Base-by-base conservation (phyloP, 2,329 filamentous ascomycete genomes). In the Penicillium sp. region DNA sequence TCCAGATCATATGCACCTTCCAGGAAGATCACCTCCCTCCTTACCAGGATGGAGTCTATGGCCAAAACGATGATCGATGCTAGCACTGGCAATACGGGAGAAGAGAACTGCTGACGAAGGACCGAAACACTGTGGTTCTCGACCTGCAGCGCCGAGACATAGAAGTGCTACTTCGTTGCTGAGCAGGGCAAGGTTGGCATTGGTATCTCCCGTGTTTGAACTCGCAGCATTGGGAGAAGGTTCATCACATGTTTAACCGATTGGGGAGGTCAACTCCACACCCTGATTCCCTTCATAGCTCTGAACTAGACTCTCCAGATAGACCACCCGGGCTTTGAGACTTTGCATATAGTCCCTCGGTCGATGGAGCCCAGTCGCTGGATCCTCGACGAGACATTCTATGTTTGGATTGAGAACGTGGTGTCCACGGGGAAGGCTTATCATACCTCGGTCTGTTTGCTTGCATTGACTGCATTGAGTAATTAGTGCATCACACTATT, bases 81-180 rank as follows among this genome's bases (percentile, higher is more conserved):
- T 61, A 10, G 53, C 55, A 4, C 56, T 54, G 3, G 50, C 42
- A 19, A 61, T 59, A 21, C 53, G 53, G 16, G 53, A 57, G 43
- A 59, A 76, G 69, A 1, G 68, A 9, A 76, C 59, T 2, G 71
- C 69, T 1, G 72, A 76, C 0, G 74, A 76, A 3, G 72, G 63
- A 0, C 74, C 73, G 42, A 77, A 73, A 57, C 75, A 76, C 23
- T 74, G 73, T 13, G 73, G 72, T 64, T 75, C 72, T 1, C 68
- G 60, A 1, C 72, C 73, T 3, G 73, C 59, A 37, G 59, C 59
- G 39, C 53, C 48, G 23, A 61, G 53, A 19, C 59, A 61, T 9
- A 76, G 57, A n/a, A 75, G 50, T 9, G 66, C 71, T 8, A 74
- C 73, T 45, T 75, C 69, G 16, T 51, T 54, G 33, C 53, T 59